Conservation (phyloP, 2,329 filamentous ascomycete species). For the Colletotrichum magnum region DNA sequence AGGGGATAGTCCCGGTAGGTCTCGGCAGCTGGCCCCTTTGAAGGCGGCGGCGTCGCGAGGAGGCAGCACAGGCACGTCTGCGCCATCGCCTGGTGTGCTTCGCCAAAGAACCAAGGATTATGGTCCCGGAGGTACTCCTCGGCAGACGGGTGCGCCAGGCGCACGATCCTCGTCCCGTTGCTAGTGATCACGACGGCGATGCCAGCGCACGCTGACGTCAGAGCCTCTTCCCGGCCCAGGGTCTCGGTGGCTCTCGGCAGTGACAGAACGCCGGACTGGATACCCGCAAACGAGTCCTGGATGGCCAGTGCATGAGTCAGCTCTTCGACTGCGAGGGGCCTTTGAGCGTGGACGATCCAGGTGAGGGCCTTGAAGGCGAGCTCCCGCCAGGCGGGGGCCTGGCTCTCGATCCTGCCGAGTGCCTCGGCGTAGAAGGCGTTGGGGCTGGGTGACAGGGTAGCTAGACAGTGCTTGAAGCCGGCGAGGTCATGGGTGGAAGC, state of each 20-base stretch:
- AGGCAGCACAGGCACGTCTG: constrained; percentile 17
- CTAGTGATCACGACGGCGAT: background rate
- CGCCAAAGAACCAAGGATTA: background rate
- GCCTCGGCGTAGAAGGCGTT: constrained; percentile 4
- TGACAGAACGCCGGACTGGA: background rate
- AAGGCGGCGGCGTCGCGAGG: background rate
- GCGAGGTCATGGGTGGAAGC: background rate
- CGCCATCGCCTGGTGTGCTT: constrained; percentile 3
- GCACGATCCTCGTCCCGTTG: background rate
- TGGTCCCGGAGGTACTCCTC: background rate
- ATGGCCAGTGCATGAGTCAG: constrained; percentile 23
- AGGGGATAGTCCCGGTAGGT: constrained; percentile 10
- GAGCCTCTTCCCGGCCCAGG: background rate
- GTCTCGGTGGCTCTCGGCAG: constrained; percentile 1
- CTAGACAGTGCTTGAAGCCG: background rate
- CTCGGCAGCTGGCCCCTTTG: no score
- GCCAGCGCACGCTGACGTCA: constrained; percentile 20
- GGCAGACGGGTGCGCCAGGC: constrained; percentile 10
- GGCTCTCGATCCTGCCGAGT: background rate
- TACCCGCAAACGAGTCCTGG: background rate
- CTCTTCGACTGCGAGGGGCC: constrained; percentile 15
- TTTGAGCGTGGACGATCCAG: constrained; percentile 6
- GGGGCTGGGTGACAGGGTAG: constrained; percentile 2
- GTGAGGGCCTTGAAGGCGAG: constrained; percentile 14
- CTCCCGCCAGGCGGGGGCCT: background rate